These are phyloP conservation scores for Angomonas deanei DNA, from an alignment of 208 protist species.

Conservation along the genomic window DNA sequence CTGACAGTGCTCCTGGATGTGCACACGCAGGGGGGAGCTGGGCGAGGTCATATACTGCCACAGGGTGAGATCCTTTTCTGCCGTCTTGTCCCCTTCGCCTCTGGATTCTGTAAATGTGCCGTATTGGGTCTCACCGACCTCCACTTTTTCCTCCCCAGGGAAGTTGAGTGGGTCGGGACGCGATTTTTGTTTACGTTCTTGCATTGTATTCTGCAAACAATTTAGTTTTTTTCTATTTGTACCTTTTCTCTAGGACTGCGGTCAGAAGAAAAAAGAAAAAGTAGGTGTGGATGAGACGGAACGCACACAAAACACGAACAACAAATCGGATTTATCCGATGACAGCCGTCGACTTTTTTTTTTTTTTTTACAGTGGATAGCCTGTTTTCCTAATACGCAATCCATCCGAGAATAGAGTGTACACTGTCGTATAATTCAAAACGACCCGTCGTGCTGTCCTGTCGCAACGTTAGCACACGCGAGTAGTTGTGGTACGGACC, in stretches of 20 bases:
- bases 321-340: no score
- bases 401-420: constrained; percentile 27
- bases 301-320: not conserved
- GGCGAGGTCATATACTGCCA: constrained; percentile 41
- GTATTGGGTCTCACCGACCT: constrained; percentile 14
- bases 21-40: constrained; percentile 27
- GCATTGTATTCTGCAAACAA: constrained; percentile 1
- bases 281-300: not conserved
- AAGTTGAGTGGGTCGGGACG: not conserved
- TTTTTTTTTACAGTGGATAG: not conserved
- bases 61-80: constrained; percentile 11
- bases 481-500: constrained; percentile 68
- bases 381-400: constrained; percentile 15
- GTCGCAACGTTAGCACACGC: constrained; percentile 13
- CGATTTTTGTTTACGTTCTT: not conserved
- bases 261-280: constrained; percentile 9
- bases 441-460: not conserved
- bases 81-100: not conserved
- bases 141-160: not conserved
- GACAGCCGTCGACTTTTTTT: no score
- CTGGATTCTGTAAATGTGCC: constrained; percentile 19
- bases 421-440: constrained; percentile 24
- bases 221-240: no score
- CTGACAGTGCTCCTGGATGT: constrained; percentile 60
- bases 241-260: no score